Conservation (phyloP, 2,329 filamentous ascomycete species). For the Thelonectria blattea region DNA sequence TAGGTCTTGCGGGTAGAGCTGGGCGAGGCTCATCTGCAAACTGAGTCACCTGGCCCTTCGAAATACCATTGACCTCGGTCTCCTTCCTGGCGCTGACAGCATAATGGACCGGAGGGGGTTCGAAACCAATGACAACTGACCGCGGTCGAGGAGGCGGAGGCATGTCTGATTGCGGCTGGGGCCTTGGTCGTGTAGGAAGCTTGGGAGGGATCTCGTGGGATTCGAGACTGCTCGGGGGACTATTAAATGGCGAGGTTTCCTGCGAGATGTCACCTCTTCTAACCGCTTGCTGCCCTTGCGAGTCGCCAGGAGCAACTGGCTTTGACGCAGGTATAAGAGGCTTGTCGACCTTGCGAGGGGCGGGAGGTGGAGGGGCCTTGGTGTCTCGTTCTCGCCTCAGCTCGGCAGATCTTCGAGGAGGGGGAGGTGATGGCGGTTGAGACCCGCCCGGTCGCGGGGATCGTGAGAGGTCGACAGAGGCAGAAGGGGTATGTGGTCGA, state of each 20-base stretch:
- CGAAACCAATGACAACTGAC: constrained; percentile 44
- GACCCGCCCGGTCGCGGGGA: constrained; percentile 57
- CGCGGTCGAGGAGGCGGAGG: constrained; percentile 29
- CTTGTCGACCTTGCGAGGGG: constrained; percentile 78
- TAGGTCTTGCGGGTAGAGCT: constrained; percentile 54
- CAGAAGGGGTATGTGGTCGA: constrained; percentile 59
- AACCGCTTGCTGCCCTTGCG: constrained; percentile 15
- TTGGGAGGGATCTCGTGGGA: constrained; percentile 57
- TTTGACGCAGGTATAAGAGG: constrained; percentile 44
- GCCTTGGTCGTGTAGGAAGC: constrained; percentile 58
- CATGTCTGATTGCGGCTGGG: constrained; percentile 39
- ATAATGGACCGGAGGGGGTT: constrained; percentile 61
- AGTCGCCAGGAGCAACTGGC: constrained; percentile 21
- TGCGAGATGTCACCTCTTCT: constrained; percentile 37
- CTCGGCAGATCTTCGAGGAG: constrained; percentile 67
- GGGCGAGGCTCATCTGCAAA: constrained; percentile 53
- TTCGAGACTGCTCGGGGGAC: constrained; percentile 77
- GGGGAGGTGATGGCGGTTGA: constrained; percentile 67
- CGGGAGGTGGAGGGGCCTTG: constrained; percentile 68
- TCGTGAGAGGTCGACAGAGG: constrained; percentile 42
- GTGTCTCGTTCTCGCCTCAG: constrained; percentile 56
- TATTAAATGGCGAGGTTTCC: constrained; percentile 80
- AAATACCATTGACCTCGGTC: constrained; percentile 48
- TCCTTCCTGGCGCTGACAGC: constrained; percentile 52
- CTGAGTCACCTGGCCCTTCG: constrained; percentile 48